Percentiles rank a stretch among this genome's conserved stretches.
Conservation (phyloP, 495 filamentous ascomycete genomes). For the Annulohypoxylon nitens region DNA sequence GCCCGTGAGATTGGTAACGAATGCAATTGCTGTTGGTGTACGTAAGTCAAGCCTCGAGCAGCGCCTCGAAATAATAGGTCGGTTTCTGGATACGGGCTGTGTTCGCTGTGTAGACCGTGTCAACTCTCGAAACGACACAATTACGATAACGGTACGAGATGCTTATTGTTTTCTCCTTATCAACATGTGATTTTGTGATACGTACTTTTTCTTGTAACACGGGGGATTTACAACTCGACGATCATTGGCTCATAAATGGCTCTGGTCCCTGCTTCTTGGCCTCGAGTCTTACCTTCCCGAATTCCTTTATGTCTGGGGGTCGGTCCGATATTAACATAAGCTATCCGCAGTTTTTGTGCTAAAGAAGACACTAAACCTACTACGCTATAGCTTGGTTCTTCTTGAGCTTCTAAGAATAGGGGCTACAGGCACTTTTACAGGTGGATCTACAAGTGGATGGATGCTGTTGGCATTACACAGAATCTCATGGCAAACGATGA, state of each 20-base stretch:
- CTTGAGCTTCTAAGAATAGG: slow-evolving; percentile 8
- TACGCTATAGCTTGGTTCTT: not conserved
- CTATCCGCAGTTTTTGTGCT: not conserved
- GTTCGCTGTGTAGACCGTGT: slow-evolving; percentile 15
- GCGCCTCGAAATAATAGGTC: slow-evolving; percentile 26
- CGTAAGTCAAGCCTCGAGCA: slow-evolving; percentile 37
- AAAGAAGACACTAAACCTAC: not conserved
- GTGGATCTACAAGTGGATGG: not conserved
- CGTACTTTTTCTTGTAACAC: slow-evolving; percentile 7
- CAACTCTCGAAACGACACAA: slow-evolving; percentile 5
- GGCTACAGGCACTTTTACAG: not conserved
- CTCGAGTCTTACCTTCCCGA: slow-evolving; percentile 26
- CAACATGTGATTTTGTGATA: slow-evolving; percentile 40
- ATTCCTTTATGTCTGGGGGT: slow-evolving; percentile 28
- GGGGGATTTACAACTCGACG: slow-evolving; percentile 8
- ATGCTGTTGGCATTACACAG: not conserved
- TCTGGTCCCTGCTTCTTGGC: slow-evolving; percentile 46
- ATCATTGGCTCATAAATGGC: slow-evolving; percentile 15
- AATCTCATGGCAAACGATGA: not conserved
- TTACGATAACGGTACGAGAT: slow-evolving; percentile 22
- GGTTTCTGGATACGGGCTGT: slow-evolving; percentile 3
- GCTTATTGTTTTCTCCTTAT: slow-evolving; percentile 34
- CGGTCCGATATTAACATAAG: slow-evolving; percentile 41
- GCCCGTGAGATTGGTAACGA: slow-evolving; percentile 10
- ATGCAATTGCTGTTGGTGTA: slow-evolving; percentile 20